These are phyloP conservation scores for Geotrichum fermentans DNA, from an alignment of 1,139 yeast genomes.

Conservation along the genomic window DNA sequence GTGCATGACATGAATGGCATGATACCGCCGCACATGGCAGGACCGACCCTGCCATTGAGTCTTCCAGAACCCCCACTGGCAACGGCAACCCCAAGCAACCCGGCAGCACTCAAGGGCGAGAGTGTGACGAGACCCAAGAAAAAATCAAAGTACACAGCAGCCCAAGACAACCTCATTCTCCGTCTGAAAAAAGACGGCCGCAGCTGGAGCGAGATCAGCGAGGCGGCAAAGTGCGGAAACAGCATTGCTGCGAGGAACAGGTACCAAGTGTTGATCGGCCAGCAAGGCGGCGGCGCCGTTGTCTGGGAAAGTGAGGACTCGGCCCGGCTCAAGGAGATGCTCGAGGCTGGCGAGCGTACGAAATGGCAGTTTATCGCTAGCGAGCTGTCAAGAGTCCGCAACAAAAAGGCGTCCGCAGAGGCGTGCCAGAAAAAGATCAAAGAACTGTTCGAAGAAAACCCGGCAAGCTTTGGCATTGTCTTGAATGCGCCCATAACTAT, in stretches of 20 bases:
- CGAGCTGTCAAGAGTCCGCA: constrained; percentile 58
- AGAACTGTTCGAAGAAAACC: constrained; percentile 52
- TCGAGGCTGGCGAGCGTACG: constrained; percentile 67
- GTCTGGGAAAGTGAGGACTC: constrained; percentile 62
- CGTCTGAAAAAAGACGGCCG: constrained; percentile 58
- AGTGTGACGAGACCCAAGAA: constrained; percentile 52
- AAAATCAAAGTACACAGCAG: constrained; percentile 60
- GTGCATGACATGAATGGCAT: constrained; percentile 3
- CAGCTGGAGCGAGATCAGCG: constrained; percentile 73
- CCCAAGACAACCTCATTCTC: constrained; percentile 64
- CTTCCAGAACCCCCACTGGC: constrained; percentile 38
- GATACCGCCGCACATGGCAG: background rate
- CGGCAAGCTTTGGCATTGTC: constrained; percentile 48
- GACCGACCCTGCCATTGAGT: constrained; percentile 30
- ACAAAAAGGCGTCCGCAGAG: constrained; percentile 48
- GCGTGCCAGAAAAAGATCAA: constrained; percentile 56
- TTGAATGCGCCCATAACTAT: constrained; percentile 5
- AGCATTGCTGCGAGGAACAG: constrained; percentile 72
- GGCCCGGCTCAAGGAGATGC: constrained; percentile 45
- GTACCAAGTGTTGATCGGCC: constrained; percentile 77
- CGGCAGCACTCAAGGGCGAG: constrained; percentile 36
- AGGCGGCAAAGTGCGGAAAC: constrained; percentile 58
- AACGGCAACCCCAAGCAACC: constrained; percentile 35
- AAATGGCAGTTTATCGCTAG: constrained; percentile 63
- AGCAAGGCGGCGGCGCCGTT: constrained; percentile 71